Evolutionary conservation across 208 protist genomes (phyloP).

Genomic region (Phytomonas francai): DNA sequence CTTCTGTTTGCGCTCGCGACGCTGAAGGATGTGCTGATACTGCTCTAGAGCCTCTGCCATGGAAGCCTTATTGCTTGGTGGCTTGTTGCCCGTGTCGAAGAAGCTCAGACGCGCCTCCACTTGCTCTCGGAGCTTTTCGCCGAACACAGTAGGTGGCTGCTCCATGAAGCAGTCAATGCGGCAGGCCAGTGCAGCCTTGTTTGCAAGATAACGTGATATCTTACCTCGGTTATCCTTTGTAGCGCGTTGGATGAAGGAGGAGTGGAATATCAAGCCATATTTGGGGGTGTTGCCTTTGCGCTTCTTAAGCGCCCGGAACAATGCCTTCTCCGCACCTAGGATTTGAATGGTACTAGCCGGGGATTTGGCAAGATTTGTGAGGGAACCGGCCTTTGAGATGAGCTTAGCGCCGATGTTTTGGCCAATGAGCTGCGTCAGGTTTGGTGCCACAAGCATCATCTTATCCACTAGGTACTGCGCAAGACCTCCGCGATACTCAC

Average conservation of each 20-base stretch:
- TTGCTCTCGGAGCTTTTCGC: slow-evolving; percentile 94
- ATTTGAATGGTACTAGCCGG: slow-evolving; percentile 99
- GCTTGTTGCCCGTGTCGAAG: slow-evolving; percentile 95
- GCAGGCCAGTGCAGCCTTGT: slow-evolving; percentile 97
- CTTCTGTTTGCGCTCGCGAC: slow-evolving; percentile 38
- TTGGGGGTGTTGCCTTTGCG: slow-evolving; percentile 98
- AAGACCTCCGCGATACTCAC: slow-evolving; percentile 88
- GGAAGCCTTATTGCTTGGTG: slow-evolving; percentile 91
- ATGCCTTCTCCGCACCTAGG: slow-evolving; percentile 99
- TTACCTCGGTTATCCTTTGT: slow-evolving; percentile 97
- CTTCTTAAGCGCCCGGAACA: slow-evolving; percentile 99
- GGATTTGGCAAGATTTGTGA: slow-evolving; percentile 98
- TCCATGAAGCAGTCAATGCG: slow-evolving; percentile 97
- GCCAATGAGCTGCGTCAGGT: slow-evolving; percentile 97
- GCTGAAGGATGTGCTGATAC: slow-evolving; percentile 75
- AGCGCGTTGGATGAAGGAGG: slow-evolving; percentile 95
- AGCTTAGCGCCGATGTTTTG: slow-evolving; percentile 97
- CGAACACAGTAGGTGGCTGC: slow-evolving; percentile 87
- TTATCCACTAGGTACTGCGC: slow-evolving; percentile 95
- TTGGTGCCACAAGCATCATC: slow-evolving; percentile 96
- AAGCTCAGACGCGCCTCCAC: slow-evolving; percentile 98
- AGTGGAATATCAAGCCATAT: slow-evolving; percentile 99
- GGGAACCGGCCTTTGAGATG: slow-evolving; percentile 97
- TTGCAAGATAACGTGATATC: slow-evolving; percentile 97
- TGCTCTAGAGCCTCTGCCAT: slow-evolving; percentile 94